Percentiles rank a stretch among this genome's conserved stretches.
Evolutionary conservation across 148 eudicot species (phyloP).

Genomic region (Pharnaceum exiguum): DNA sequence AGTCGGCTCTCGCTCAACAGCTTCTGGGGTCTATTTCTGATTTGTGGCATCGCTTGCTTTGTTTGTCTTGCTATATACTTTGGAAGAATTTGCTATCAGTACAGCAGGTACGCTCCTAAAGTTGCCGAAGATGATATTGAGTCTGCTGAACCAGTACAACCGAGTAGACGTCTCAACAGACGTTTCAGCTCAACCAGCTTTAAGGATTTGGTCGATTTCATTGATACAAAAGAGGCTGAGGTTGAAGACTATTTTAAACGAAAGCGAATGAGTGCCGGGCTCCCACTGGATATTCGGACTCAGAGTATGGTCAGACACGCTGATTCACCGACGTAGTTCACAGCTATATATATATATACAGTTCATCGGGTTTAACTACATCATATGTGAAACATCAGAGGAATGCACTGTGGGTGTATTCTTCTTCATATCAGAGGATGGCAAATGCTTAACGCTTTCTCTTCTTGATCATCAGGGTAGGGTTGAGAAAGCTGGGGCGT

Average conservation of each 20-base stretch:
- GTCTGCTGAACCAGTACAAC: constrained; percentile 28
- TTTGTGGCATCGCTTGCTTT: constrained; percentile 66
- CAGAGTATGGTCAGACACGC: no score
- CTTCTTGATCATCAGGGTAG: no score
- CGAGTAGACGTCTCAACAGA: no score
- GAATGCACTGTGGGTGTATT: no score
- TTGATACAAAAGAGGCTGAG: constrained; percentile 64
- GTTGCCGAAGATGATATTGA: constrained; percentile 33
- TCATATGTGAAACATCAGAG: no score
- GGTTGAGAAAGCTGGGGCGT: no score
- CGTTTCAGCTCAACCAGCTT: constrained; percentile 44
- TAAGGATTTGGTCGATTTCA: constrained; percentile 44
- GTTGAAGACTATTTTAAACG: constrained; percentile 46
- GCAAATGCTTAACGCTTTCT: no score
- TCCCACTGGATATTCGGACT: constrained; percentile 24
- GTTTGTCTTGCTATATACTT: constrained; percentile 49
- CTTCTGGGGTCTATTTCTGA: constrained; percentile 93
- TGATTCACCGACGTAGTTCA: constrained; percentile 9
- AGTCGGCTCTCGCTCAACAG: constrained; percentile 60
- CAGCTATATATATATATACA: no score
- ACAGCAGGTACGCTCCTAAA: constrained; percentile 43
- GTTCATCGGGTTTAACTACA: no score
- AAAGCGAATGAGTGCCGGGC: constrained; percentile 24
- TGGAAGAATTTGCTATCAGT: constrained; percentile 51
- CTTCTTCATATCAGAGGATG: no score